phyloP scores from a whole-genome alignment of 2,329 filamentous ascomycete species.

The Trichoderma sp. region DNA sequence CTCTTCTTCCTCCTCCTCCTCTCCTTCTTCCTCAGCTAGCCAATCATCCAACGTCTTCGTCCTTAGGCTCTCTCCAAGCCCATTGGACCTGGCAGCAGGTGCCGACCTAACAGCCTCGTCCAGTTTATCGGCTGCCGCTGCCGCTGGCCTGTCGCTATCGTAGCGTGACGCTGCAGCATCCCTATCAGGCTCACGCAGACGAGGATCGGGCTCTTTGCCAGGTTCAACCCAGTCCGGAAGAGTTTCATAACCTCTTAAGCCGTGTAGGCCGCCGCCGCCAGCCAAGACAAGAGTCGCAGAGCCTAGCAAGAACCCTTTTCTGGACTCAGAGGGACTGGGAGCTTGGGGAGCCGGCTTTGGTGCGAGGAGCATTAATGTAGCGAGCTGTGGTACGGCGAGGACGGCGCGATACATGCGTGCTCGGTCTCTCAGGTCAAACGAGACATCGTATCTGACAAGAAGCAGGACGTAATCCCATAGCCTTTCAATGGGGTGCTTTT shows the following conservation, averaged over 20 bases:
- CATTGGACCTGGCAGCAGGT: slow-evolving; percentile 53
- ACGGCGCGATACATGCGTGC: slow-evolving; percentile 86
- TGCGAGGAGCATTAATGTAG: slow-evolving; percentile 85
- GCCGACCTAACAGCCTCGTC: slow-evolving; percentile 56
- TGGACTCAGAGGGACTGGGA: slow-evolving; percentile 83
- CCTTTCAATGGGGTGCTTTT: slow-evolving; percentile 68
- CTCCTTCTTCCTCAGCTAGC: slow-evolving; percentile 73
- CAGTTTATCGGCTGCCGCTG: slow-evolving; percentile 66
- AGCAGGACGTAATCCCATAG: slow-evolving; percentile 86
- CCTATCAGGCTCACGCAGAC: slow-evolving; percentile 65
- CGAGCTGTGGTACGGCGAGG: slow-evolving; percentile 81
- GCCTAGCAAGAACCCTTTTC: slow-evolving; percentile 77
- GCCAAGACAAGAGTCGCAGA: slow-evolving; percentile 85
- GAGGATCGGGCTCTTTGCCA: slow-evolving; percentile 78
- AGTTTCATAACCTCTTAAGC: slow-evolving; percentile 75
- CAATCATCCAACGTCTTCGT: slow-evolving; percentile 91
- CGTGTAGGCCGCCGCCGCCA: slow-evolving; percentile 71
- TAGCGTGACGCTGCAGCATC: slow-evolving; percentile 38
- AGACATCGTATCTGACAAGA: slow-evolving; percentile 88
- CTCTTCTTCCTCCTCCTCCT: slow-evolving; percentile 57
- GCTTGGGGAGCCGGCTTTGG: slow-evolving; percentile 93
- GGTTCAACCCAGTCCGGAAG: slow-evolving; percentile 84
- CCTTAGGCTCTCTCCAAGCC: slow-evolving; percentile 54
- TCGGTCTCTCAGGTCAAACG: slow-evolving; percentile 91
- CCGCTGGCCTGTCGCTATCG: slow-evolving; percentile 39